Evolutionary conservation across 768 basidiomycete species (phyloP).

Genomic region (Suillus tomentosus): DNA sequence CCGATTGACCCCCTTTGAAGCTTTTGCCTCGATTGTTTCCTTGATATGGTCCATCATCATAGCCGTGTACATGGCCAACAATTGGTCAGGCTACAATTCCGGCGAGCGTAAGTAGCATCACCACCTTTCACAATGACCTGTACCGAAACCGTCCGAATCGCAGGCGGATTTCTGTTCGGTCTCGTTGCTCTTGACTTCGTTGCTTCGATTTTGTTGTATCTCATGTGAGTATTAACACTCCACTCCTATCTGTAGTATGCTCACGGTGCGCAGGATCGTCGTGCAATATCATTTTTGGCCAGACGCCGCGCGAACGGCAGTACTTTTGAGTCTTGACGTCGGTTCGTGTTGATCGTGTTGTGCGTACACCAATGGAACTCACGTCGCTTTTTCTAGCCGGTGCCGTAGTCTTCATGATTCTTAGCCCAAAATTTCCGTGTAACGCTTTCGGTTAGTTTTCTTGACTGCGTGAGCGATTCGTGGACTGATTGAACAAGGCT

Average conservation of each 20-base stretch:
- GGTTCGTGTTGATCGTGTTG: slow-evolving; percentile 11
- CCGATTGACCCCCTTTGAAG: slow-evolving; percentile 20
- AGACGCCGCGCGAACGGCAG: slow-evolving; percentile 36
- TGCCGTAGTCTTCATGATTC: slow-evolving; percentile 33
- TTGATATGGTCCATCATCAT: slow-evolving; percentile 37
- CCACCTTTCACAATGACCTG: slow-evolving; percentile 1
- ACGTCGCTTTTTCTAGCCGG: slow-evolving; percentile 19
- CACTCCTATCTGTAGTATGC: background rate
- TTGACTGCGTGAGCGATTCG: background rate
- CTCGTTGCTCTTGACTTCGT: slow-evolving; percentile 34
- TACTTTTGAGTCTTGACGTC: slow-evolving; percentile 26
- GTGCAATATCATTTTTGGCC: slow-evolving; percentile 41
- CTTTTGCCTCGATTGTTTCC: slow-evolving; percentile 34
- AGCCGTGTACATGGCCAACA: slow-evolving; percentile 36
- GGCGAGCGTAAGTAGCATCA: slow-evolving; percentile 34
- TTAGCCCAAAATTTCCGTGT: slow-evolving; percentile 37
- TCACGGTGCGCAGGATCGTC: slow-evolving; percentile 35
- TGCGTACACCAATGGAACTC: background rate
- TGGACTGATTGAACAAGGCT: slow-evolving; percentile 21
- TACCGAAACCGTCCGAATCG: slow-evolving; percentile 6
- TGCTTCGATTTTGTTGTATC: slow-evolving; percentile 37
- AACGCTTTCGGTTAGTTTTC: slow-evolving; percentile 32
- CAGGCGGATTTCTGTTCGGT: slow-evolving; percentile 38
- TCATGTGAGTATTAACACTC: slow-evolving; percentile 34
- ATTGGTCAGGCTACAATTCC: slow-evolving; percentile 35